Percentiles rank a stretch among this genome's conserved stretches.
phyloP scores from a whole-genome alignment of 2,329 filamentous ascomycete species.

The Raffaelea arxii region DNA sequence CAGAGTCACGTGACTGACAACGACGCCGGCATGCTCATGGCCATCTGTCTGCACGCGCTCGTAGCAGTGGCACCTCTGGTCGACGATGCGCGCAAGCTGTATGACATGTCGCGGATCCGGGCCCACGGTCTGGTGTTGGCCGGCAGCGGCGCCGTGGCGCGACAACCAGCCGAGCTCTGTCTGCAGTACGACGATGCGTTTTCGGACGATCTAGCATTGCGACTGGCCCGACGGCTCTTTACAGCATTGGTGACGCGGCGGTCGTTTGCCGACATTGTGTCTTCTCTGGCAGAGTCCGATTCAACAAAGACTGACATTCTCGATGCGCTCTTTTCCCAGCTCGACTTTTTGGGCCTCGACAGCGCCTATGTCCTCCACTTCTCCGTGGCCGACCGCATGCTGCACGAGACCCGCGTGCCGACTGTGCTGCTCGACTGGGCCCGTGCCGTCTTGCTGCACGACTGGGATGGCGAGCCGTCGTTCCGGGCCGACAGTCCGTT shows the following conservation, averaged over 20 bases:
- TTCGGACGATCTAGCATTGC: conserved; percentile 48
- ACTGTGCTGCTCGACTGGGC: conserved; percentile 60
- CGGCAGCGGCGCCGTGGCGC: conserved; percentile 32
- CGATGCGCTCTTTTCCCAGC: conserved; percentile 38
- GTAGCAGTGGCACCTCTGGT: conserved; percentile 47
- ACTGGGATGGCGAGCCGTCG: conserved; percentile 70
- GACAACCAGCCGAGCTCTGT: conserved; percentile 39
- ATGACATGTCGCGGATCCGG: conserved; percentile 51
- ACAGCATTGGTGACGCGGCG: conserved; percentile 44
- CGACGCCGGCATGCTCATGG: conserved; percentile 44
- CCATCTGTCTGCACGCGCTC: conserved; percentile 53
- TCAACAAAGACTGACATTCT: conserved; percentile 31
- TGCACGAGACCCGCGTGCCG: conserved; percentile 48
- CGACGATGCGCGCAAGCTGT: conserved; percentile 35
- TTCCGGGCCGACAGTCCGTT: conserved; percentile 62
- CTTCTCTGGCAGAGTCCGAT: neutral
- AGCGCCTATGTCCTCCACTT: conserved; percentile 37
- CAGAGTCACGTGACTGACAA: conserved; percentile 32
- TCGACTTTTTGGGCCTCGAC: conserved; percentile 41
- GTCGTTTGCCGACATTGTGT: conserved; percentile 36
- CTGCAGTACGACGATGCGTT: conserved; percentile 55
- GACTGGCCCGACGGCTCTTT: conserved; percentile 49
- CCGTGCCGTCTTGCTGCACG: conserved; percentile 61
- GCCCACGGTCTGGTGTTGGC: conserved; percentile 42
- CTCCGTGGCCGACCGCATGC: conserved; percentile 36